phyloP scores from a whole-genome alignment of 192 early-diverging fungal genomes.

The Obelidium mucronatum region DNA sequence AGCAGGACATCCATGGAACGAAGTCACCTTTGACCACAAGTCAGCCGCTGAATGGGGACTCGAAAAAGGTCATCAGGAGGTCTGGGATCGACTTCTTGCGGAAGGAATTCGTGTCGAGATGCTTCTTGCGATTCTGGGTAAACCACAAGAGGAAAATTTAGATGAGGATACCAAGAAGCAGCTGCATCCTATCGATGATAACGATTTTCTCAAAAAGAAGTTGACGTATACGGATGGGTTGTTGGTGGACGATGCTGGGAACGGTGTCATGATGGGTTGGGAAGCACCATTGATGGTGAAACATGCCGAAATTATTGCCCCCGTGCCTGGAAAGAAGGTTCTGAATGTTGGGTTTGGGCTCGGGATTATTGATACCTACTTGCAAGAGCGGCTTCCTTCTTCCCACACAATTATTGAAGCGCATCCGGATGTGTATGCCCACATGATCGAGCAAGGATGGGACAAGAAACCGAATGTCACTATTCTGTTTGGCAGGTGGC shows the following conservation, averaged over 20 bases:
- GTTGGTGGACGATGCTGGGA: slow-evolving; percentile 83
- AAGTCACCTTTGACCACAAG: slow-evolving; percentile 73
- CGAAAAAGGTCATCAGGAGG: slow-evolving; percentile 66
- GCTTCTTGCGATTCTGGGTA: slow-evolving; percentile 42
- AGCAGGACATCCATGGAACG: slow-evolving; percentile 82
- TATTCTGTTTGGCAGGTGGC: slow-evolving; percentile 93
- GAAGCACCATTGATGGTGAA: slow-evolving; percentile 90
- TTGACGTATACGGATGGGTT: slow-evolving; percentile 72
- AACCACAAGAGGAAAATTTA: slow-evolving; percentile 41
- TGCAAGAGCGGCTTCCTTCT: slow-evolving; percentile 73
- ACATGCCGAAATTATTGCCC: slow-evolving; percentile 79
- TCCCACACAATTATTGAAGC: slow-evolving; percentile 95
- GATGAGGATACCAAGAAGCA: slow-evolving; percentile 50
- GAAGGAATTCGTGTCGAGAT: slow-evolving; percentile 85
- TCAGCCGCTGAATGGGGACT: slow-evolving; percentile 88
- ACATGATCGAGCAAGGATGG: slow-evolving; percentile 87
- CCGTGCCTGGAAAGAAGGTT: slow-evolving; percentile 57
- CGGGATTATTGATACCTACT: slow-evolving; percentile 84
- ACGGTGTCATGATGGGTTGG: slow-evolving; percentile 99
- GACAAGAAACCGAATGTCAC: slow-evolving; percentile 81
- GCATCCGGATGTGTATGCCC: slow-evolving; percentile 93
- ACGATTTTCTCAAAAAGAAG: slow-evolving; percentile 77
- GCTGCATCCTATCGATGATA: slow-evolving; percentile 18
- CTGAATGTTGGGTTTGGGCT: slow-evolving; percentile 87
- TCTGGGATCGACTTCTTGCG: slow-evolving; percentile 80